Evolutionary conservation across 495 filamentous ascomycete genomes (phyloP).

Genomic region (Umbilicaria muhlenbergii): DNA sequence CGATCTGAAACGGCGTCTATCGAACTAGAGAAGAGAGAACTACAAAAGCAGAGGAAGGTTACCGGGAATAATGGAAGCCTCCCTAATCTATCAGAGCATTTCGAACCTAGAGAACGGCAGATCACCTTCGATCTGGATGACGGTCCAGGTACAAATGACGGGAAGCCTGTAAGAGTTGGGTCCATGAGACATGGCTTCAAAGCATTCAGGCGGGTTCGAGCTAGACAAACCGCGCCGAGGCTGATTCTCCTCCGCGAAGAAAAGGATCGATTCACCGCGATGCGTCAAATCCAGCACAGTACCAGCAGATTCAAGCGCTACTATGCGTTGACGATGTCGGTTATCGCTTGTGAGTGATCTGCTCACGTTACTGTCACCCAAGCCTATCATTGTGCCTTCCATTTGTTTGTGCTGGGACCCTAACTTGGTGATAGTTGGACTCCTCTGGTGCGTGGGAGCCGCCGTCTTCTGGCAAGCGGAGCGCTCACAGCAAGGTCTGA

Average conservation of each 20-base stretch:
- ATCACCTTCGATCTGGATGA: slow-evolving; percentile 6
- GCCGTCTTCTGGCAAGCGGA: slow-evolving; percentile 54
- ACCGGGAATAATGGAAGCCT: background rate
- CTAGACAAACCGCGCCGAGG: slow-evolving; percentile 9
- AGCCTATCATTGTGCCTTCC: slow-evolving; percentile 13
- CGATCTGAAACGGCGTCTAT: slow-evolving; percentile 33
- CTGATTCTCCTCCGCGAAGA: slow-evolving; percentile 30
- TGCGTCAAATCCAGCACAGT: slow-evolving; percentile 61
- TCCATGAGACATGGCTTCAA: slow-evolving; percentile 1
- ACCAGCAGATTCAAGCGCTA: slow-evolving; percentile 50
- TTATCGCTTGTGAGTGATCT: slow-evolving; percentile 37
- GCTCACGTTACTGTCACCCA: slow-evolving; percentile 11
- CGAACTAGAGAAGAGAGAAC: slow-evolving; percentile 17
- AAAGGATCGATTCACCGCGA: slow-evolving; percentile 60
- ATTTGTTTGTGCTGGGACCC: background rate
- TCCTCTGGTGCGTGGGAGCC: slow-evolving; percentile 73
- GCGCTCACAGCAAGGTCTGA: slow-evolving; percentile 38
- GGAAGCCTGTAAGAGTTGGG: background rate
- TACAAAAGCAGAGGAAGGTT: slow-evolving; percentile 1
- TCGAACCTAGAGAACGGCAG: slow-evolving; percentile 1
- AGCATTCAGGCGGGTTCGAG: slow-evolving; percentile 3
- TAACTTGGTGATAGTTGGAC: slow-evolving; percentile 12
- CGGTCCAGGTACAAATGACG: background rate
- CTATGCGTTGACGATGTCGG: slow-evolving; percentile 53
- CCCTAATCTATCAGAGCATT: slow-evolving; percentile 7